These are phyloP conservation scores for Leptoxyphium fumago DNA, from an alignment of 2,329 filamentous ascomycete genomes.

Conservation along the genomic window DNA sequence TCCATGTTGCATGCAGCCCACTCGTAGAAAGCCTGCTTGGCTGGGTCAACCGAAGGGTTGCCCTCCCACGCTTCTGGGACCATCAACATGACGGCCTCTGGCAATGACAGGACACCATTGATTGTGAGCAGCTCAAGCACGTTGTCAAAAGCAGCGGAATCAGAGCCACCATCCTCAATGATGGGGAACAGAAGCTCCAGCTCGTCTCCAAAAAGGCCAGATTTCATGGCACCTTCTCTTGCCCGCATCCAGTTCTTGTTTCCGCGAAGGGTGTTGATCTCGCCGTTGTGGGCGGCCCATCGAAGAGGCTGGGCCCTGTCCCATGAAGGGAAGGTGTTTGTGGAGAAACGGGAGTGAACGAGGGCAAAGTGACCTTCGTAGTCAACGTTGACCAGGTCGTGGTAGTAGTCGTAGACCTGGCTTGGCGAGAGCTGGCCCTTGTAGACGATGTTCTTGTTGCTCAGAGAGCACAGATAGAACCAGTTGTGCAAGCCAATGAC, in stretches of 20 bases:
- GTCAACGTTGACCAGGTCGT: slow-evolving; percentile 90
- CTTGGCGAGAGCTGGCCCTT: slow-evolving; percentile 90
- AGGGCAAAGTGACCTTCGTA: slow-evolving; percentile 95
- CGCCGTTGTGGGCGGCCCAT: slow-evolving; percentile 97
- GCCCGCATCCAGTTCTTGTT: slow-evolving; percentile 99
- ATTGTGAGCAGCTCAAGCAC: slow-evolving; percentile 87
- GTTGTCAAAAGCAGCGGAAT: slow-evolving; percentile 95
- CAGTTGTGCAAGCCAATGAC: slow-evolving; percentile 92
- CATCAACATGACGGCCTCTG: slow-evolving; percentile 97
- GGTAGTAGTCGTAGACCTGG: slow-evolving; percentile 96
- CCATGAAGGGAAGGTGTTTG: slow-evolving; percentile 97
- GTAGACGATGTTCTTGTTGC: slow-evolving; percentile 98
- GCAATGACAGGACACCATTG: slow-evolving; percentile 87
- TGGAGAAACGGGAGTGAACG: slow-evolving; percentile 94
- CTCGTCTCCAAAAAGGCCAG: slow-evolving; percentile 81
- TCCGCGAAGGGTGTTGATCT: slow-evolving; percentile 92
- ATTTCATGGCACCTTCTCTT: slow-evolving; percentile 87
- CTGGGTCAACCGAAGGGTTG: slow-evolving; percentile 78
- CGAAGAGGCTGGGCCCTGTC: slow-evolving; percentile 89
- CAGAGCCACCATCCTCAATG: slow-evolving; percentile 89
- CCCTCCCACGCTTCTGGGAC: slow-evolving; percentile 97
- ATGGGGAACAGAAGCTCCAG: slow-evolving; percentile 84
- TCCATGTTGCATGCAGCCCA: slow-evolving; percentile 99
- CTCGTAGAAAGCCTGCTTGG: slow-evolving; percentile 94
- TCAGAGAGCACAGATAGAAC: slow-evolving; percentile 96